These are phyloP conservation scores for Pancytospora philotis DNA, from an alignment of 371 early-diverging fungal species.

Conservation along the genomic window DNA sequence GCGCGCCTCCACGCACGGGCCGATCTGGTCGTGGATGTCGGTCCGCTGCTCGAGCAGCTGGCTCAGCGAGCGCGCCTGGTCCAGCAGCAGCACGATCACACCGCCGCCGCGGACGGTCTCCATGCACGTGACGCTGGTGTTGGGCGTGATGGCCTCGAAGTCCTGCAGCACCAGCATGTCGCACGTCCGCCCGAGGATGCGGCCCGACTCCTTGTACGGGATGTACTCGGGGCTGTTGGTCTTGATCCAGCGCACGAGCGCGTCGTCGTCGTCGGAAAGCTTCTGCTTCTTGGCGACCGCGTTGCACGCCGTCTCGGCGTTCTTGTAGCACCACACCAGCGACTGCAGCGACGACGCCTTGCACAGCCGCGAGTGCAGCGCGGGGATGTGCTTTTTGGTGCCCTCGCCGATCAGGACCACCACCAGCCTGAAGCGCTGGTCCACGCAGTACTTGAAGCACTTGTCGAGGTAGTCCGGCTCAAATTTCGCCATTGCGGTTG, in stretches of 20 bases:
- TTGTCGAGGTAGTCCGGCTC: background rate
- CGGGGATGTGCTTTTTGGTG: conserved; percentile 30
- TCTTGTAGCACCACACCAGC: conserved; percentile 54
- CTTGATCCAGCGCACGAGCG: conserved; percentile 38
- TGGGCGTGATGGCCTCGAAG: conserved; percentile 93
- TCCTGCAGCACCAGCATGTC: conserved; percentile 95
- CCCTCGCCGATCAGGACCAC: conserved; percentile 45
- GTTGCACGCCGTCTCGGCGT: conserved; percentile 21
- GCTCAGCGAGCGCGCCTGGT: conserved; percentile 29
- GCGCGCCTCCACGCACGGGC: conserved; percentile 74
- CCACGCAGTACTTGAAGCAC: conserved; percentile 25
- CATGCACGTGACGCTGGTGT: conserved; percentile 82
- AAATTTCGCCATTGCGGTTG: conserved; percentile 3
- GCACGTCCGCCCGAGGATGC: conserved; percentile 89
- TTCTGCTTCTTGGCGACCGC: conserved; percentile 19
- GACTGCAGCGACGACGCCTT: conserved; percentile 19
- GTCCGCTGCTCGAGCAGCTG: conserved; percentile 78
- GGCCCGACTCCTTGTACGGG: conserved; percentile 89
- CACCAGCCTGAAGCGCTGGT: conserved; percentile 40
- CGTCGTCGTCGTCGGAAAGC: conserved; percentile 15
- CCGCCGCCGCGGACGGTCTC: conserved; percentile 98
- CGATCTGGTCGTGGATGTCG: conserved; percentile 70
- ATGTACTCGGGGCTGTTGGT: conserved; percentile 48
- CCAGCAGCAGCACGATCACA: conserved; percentile 67
- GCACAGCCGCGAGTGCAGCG: conserved; percentile 36